Conservation (phyloP, 148 eudicot genomes). For the Diospyros lotus region DNA sequence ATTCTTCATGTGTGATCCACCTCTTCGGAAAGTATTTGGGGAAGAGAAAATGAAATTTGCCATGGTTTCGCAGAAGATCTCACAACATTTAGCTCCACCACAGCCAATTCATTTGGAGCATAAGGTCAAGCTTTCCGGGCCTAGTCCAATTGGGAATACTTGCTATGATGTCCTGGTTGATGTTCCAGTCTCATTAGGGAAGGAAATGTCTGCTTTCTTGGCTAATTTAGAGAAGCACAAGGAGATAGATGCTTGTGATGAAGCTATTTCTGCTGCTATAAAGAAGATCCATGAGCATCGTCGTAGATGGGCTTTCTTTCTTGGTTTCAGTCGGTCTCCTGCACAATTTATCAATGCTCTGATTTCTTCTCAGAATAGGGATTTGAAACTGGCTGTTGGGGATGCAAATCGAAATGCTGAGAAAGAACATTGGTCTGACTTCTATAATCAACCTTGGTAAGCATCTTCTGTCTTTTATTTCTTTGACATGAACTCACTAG, state of each 20-base stretch:
- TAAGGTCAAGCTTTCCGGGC: constrained; percentile 72
- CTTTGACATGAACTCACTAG: not conserved
- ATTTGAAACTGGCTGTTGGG: constrained; percentile 72
- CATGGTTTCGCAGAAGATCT: constrained; percentile 56
- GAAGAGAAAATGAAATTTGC: constrained; percentile 81
- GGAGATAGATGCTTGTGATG: constrained; percentile 85
- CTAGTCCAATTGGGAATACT: constrained; percentile 61
- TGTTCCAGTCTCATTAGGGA: constrained; percentile 61
- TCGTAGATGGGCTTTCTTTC: constrained; percentile 79
- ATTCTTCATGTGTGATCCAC: constrained; percentile 64
- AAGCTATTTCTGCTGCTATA: constrained; percentile 64
- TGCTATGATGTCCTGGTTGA: constrained; percentile 90
- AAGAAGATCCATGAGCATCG: constrained; percentile 85
- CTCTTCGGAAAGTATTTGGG: constrained; percentile 73
- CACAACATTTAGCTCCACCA: constrained; percentile 58
- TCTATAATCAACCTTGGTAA: constrained; percentile 85
- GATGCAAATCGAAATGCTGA: constrained; percentile 66
- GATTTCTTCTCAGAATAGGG: constrained; percentile 82
- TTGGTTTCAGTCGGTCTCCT: constrained; percentile 91
- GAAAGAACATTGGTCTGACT: constrained; percentile 69
- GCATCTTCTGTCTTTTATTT: constrained; percentile 12
- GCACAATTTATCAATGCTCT: constrained; percentile 79
- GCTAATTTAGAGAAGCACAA: constrained; percentile 56
- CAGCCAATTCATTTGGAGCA: constrained; percentile 91
- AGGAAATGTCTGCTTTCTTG: constrained; percentile 65